Conservation (phyloP, 179 eudicot species). For the Spergularia azorica region DNA sequence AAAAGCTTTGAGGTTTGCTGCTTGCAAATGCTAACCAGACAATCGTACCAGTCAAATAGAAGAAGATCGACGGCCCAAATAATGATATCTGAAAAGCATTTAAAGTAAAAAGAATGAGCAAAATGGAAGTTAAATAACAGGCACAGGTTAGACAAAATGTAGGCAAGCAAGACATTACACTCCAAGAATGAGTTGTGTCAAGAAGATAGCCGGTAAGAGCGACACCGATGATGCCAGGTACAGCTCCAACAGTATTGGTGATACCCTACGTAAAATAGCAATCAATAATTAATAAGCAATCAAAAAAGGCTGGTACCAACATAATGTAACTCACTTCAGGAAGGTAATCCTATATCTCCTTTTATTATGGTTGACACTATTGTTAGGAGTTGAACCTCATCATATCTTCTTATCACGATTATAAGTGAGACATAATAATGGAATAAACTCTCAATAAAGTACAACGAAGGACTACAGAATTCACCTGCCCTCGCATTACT, state of each 20-base stretch:
- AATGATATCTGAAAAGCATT: slow-evolving; percentile 55
- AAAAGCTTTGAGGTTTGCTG: slow-evolving; percentile 88
- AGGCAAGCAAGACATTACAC: slow-evolving; percentile 50
- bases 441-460: no score
- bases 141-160: not conserved
- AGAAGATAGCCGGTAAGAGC: slow-evolving; percentile 96
- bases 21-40: slow-evolving; percentile 93
- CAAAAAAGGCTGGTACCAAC: not conserved
- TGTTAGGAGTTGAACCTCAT: no score
- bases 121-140: not conserved
- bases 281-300: not conserved
- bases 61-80: slow-evolving; percentile 95
- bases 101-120: slow-evolving; percentile 2
- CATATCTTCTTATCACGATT: no score
- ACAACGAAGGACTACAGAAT: no score
- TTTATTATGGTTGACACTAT: no score
- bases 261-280: slow-evolving; percentile 58
- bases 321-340: no score
- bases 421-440: no score
- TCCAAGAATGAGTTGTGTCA: slow-evolving; percentile 96
- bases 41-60: slow-evolving; percentile 92
- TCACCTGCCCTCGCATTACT: no score
- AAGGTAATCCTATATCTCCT: no score
- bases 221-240: slow-evolving; percentile 94
- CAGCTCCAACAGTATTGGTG: slow-evolving; percentile 91